Conservation (phyloP, 805 yeast species). For the Scheffersomyces stipitis region DNA sequence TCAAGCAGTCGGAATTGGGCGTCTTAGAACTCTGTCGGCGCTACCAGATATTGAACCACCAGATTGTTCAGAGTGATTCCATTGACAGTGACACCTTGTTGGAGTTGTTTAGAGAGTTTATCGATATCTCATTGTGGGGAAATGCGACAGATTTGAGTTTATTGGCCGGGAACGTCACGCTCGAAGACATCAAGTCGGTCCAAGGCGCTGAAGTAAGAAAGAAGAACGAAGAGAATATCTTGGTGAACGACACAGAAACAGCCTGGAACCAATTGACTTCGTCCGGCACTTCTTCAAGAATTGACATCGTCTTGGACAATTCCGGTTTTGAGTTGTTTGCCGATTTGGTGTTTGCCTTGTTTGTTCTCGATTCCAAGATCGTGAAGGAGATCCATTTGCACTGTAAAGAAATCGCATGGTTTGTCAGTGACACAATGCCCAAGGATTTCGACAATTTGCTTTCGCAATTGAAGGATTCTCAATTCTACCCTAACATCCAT, state of each 20-base stretch:
- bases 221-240: constrained; percentile 73
- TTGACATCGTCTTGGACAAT: constrained; percentile 87
- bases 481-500: constrained; percentile 48
- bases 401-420: constrained; percentile 92
- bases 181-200: constrained; percentile 85
- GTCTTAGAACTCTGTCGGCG: constrained; percentile 78
- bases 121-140: constrained; percentile 94
- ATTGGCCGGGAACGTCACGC: constrained; percentile 74
- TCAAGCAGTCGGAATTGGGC: constrained; percentile 71
- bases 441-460: constrained; percentile 68
- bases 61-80: constrained; percentile 9
- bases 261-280: constrained; percentile 58
- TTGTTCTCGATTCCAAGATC: constrained; percentile 62
- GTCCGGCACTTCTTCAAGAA: constrained; percentile 35
- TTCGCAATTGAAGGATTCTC: constrained; percentile 51
- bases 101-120: constrained; percentile 73
- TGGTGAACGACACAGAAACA: constrained; percentile 67
- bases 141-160: constrained; percentile 94
- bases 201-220: constrained; percentile 90
- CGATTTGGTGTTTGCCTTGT: constrained; percentile 65
- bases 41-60: constrained; percentile 38
- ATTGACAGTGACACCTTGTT: constrained; percentile 43
- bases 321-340: constrained; percentile 94
- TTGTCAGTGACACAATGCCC: constrained; percentile 93
- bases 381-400: constrained; percentile 70